A percentile compares a stretch with the other conserved stretches of the same genome.
Evolutionary conservation across 2,329 filamentous ascomycete genomes (phyloP).

Genomic region (Helicocarpus griseus): DNA sequence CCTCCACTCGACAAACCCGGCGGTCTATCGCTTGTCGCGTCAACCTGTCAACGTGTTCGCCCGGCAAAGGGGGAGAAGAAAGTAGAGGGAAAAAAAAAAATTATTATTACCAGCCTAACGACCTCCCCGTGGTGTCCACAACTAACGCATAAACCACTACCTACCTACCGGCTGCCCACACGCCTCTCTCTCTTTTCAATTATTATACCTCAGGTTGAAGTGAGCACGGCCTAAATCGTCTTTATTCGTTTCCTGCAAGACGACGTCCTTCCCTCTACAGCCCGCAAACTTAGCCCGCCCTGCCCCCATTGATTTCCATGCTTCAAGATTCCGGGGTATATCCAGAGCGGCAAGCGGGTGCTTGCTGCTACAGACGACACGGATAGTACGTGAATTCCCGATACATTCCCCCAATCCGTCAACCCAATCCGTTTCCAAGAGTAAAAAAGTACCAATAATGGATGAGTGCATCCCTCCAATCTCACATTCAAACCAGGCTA

Average conservation of each 20-base stretch:
- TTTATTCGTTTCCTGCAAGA: too few species aligned
- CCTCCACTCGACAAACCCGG: neutral
- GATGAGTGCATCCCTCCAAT: conserved; percentile 1
- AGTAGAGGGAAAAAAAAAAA: neutral
- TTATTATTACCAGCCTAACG: too few species aligned
- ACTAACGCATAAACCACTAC: too few species aligned
- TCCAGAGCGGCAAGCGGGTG: conserved; percentile 38
- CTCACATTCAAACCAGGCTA: conserved; percentile 1
- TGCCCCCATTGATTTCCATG: conserved; percentile 29
- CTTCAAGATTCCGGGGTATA: conserved; percentile 37
- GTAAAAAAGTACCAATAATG: neutral
- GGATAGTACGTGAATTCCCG: conserved; percentile 36
- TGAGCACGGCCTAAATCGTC: neutral
- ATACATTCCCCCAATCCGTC: too few species aligned
- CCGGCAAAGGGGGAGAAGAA: neutral
- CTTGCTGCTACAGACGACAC: conserved; percentile 39
- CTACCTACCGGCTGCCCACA: too few species aligned
- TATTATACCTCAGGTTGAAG: neutral
- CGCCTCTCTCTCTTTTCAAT: too few species aligned
- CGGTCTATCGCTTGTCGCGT: conserved; percentile 11
- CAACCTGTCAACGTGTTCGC: conserved; percentile 7
- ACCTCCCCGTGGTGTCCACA: too few species aligned
- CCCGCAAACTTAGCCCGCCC: neutral
- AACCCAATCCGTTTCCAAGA: too few species aligned
- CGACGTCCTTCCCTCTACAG: neutral